phyloP scores from a whole-genome alignment of 1,284 basidiomycete genomes.

The Ganoderma resinaceum region DNA sequence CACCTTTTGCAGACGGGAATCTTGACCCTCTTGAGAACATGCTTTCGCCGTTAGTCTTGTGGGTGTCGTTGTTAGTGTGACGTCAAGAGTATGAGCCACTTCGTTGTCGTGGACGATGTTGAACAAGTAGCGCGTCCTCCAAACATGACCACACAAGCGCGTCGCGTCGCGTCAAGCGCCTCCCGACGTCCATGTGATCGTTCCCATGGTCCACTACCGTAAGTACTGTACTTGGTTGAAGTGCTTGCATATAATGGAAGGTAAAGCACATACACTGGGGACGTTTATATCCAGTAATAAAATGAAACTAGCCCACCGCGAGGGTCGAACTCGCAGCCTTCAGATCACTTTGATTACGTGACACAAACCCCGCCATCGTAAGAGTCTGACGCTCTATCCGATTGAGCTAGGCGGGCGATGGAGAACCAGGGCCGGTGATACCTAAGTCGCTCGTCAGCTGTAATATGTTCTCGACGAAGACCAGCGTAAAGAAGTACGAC shows the following conservation, averaged over 20 bases:
- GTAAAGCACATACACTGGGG: no score
- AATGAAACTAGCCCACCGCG: conserved; percentile 77
- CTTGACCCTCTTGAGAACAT: conserved; percentile 38
- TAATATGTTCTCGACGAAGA: background rate
- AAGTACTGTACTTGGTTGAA: no score
- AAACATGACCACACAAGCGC: conserved; percentile 9
- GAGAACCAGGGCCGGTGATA: background rate
- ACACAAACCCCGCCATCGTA: conserved; percentile 15
- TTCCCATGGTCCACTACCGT: background rate
- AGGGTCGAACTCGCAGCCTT: conserved; percentile 93
- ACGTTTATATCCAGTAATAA: no score
- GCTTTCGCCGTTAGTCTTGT: background rate
- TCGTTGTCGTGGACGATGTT: background rate
- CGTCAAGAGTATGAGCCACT: background rate
- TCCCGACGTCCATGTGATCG: background rate
- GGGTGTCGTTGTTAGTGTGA: background rate
- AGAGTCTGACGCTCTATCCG: conserved; percentile 88
- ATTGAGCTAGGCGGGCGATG: conserved; percentile 81
- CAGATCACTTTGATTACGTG: conserved; percentile 51
- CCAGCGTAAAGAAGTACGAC: background rate
- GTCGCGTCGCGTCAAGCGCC: conserved; percentile 7
- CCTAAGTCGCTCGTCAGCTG: background rate
- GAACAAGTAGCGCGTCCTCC: background rate
- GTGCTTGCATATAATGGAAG: no score
- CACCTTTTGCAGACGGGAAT: conserved; percentile 36